These are phyloP conservation scores for Sugiyamaella pinicola DNA, from an alignment of 1,139 yeast genomes.

Conservation along the genomic window DNA sequence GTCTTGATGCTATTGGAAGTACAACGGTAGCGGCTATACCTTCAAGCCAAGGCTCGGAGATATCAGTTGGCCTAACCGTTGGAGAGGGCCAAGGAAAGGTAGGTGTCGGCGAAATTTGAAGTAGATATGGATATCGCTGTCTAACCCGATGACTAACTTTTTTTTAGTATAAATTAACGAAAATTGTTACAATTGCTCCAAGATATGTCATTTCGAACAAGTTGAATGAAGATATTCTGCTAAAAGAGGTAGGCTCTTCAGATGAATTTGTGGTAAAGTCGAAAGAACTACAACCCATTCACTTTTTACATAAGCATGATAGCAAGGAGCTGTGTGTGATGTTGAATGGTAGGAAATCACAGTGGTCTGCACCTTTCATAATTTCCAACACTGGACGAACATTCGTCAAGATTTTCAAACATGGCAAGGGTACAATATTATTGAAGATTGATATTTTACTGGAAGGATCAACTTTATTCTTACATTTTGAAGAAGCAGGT, in stretches of 20 bases:
- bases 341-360: conserved; percentile 42
- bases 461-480: conserved; percentile 79
- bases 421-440: conserved; percentile 65
- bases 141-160: conserved; percentile 1
- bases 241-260: conserved; percentile 61
- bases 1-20: conserved; percentile 92
- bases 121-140: too few species aligned
- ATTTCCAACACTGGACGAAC: conserved; percentile 83
- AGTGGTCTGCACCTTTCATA: conserved; percentile 88
- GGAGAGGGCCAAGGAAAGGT: conserved; percentile 80
- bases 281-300: conserved; percentile 61
- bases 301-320: conserved; percentile 53
- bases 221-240: conserved; percentile 56
- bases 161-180: conserved; percentile 62
- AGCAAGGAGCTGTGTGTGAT: conserved; percentile 60
- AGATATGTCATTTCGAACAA: conserved; percentile 74
- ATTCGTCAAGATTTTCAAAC: conserved; percentile 67
- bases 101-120: too few species aligned
- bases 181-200: conserved; percentile 80
- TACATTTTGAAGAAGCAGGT: conserved; percentile 71
- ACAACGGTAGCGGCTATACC: conserved; percentile 65
- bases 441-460: conserved; percentile 71
- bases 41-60: conserved; percentile 59
- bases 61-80: conserved; percentile 73
- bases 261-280: conserved; percentile 41